These are phyloP conservation scores for Piloderma croceum DNA, from an alignment of 768 basidiomycete species.

Conservation along the genomic window DNA sequence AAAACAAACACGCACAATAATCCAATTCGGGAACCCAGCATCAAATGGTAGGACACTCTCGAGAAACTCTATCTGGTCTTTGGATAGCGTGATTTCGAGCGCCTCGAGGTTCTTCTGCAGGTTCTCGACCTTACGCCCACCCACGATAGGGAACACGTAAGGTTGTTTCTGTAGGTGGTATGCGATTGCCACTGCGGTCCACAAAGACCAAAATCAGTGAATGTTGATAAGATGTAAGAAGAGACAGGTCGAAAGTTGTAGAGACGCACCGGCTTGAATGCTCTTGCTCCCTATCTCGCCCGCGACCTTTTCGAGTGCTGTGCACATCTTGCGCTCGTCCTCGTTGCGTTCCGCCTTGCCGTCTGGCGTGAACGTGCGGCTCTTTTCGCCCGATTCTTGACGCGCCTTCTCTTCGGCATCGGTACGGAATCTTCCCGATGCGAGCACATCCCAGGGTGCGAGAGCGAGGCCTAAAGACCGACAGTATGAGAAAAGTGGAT, in stretches of 20 bases:
- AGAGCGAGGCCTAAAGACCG: slow-evolving; percentile 8
- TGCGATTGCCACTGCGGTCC: slow-evolving; percentile 52
- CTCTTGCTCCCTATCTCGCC: slow-evolving; percentile 32
- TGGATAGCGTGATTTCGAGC: too few species aligned
- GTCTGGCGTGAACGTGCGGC: slow-evolving; percentile 22
- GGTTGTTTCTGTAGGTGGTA: slow-evolving; percentile 55
- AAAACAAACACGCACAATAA: too few species aligned
- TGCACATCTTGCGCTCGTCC: slow-evolving; percentile 26
- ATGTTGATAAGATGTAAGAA: too few species aligned
- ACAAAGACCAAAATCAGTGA: too few species aligned
- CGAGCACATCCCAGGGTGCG: slow-evolving; percentile 34
- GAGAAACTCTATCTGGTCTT: slow-evolving; percentile 33
- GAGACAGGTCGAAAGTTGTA: background rate
- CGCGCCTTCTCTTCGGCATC: too few species aligned
- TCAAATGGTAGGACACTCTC: slow-evolving; percentile 41
- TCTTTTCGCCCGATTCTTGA: slow-evolving; percentile 28
- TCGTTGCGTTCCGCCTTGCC: slow-evolving; percentile 31
- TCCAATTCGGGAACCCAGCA: slow-evolving; percentile 46
- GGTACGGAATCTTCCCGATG: slow-evolving; percentile 21
- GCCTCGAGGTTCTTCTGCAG: too few species aligned
- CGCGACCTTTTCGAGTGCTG: slow-evolving; percentile 35
- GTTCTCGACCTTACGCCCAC: slow-evolving; percentile 49
- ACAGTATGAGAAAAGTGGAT: background rate
- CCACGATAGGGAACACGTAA: slow-evolving; percentile 47
- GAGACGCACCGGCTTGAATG: slow-evolving; percentile 38